Evolutionary conservation across 2,329 filamentous ascomycete genomes (phyloP).

Genomic region (Hymenoscyphus occultus): DNA sequence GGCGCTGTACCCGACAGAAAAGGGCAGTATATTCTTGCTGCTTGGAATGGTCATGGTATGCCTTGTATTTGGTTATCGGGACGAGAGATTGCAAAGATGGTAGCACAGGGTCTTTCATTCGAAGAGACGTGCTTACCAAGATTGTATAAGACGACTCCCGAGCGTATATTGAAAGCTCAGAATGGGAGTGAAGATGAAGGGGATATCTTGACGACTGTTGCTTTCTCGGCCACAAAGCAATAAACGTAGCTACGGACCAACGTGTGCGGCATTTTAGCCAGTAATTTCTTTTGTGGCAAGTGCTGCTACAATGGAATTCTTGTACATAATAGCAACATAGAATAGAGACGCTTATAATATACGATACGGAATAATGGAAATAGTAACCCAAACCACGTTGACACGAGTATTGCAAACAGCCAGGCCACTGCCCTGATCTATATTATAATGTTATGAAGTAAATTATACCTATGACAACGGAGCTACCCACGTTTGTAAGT

Average conservation of each 20-base stretch:
- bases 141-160: conserved; percentile 9
- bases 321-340: not conserved
- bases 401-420: too few relatives aligned
- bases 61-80: conserved; percentile 25
- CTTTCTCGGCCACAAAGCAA: not conserved
- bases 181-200: not conserved
- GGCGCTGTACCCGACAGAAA: conserved; percentile 42
- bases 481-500: too few relatives aligned
- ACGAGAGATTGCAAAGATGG: conserved; percentile 7
- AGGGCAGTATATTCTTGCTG: conserved; percentile 45
- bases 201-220: not conserved
- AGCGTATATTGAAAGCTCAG: conserved; percentile 1
- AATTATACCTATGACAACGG: not conserved
- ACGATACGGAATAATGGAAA: not conserved
- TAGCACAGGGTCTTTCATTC: conserved; percentile 1
- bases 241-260: not conserved
- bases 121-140: conserved; percentile 7
- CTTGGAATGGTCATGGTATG: conserved; percentile 53
- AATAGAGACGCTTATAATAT: not conserved
- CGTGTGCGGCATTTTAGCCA: not conserved
- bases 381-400: not conserved
- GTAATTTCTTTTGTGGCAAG: not conserved
- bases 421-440: not conserved
- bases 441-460: not conserved
- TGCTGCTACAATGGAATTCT: not conserved